These are phyloP conservation scores for Alternaria sp. DNA, from an alignment of 2,329 filamentous ascomycete genomes.

Conservation along the genomic window DNA sequence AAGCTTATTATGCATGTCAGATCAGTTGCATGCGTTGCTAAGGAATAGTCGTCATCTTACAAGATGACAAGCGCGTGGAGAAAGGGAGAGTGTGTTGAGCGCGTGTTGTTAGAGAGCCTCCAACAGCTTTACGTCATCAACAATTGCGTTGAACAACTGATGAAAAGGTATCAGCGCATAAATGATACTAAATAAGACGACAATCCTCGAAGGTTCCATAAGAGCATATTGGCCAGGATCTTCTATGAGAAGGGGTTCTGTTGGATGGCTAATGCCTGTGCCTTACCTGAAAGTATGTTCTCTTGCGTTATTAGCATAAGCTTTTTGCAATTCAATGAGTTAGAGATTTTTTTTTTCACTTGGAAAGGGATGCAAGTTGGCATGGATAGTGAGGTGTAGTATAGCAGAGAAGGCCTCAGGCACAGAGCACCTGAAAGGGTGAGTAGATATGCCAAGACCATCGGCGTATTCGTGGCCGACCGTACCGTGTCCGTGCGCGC, in stretches of 20 bases:
- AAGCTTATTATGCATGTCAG: no score
- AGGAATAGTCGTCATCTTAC: not conserved
- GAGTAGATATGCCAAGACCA: conserved; percentile 22
- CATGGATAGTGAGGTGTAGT: not conserved
- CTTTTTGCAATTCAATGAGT: not conserved
- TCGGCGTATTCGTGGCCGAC: conserved; percentile 30
- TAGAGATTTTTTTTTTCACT: no score
- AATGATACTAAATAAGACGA: conserved; percentile 16
- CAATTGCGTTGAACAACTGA: no score
- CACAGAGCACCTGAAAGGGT: not conserved
- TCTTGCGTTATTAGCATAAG: not conserved
- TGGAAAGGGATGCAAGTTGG: not conserved
- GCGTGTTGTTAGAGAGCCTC: no score
- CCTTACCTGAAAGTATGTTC: not conserved
- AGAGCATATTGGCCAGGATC: not conserved
- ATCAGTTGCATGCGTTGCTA: not conserved
- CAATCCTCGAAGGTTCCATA: not conserved
- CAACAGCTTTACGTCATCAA: no score
- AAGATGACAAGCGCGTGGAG: no score
- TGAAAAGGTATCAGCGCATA: conserved; percentile 29
- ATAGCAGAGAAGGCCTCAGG: not conserved
- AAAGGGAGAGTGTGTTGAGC: no score
- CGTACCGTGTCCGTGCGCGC: no score
- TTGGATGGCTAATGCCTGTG: not conserved
- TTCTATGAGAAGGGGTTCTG: not conserved